phyloP scores from a whole-genome alignment of 2,329 filamentous ascomycete genomes.

The Cladophialophora bantiana region DNA sequence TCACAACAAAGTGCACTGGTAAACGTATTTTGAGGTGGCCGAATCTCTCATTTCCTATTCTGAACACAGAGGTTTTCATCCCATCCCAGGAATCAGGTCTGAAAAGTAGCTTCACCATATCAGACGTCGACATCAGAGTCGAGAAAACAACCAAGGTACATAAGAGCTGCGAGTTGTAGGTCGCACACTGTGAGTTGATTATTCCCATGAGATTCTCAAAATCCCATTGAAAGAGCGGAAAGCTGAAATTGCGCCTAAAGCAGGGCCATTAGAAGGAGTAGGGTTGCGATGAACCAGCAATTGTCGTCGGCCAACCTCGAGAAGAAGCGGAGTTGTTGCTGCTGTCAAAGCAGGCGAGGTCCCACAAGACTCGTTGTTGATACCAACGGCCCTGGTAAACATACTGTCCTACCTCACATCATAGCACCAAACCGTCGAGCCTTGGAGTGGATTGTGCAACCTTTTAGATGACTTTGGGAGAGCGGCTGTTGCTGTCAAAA shows the following conservation, averaged over 20 bases:
- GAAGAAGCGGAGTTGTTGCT: slow-evolving; percentile 47
- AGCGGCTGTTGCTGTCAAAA: slow-evolving; percentile 56
- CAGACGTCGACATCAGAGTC: slow-evolving; percentile 36
- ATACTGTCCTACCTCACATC: slow-evolving; percentile 41
- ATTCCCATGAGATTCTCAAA: slow-evolving; percentile 34
- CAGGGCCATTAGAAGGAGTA: slow-evolving; percentile 49
- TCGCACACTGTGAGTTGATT: slow-evolving; percentile 42
- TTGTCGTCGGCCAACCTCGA: slow-evolving; percentile 56
- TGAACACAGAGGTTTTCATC: slow-evolving; percentile 43
- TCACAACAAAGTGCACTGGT: not conserved
- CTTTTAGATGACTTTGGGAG: slow-evolving; percentile 61
- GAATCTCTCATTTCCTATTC: slow-evolving; percentile 51
- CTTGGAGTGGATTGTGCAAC: slow-evolving; percentile 39
- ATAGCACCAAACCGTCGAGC: slow-evolving; percentile 46
- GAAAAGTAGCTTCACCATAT: slow-evolving; percentile 37
- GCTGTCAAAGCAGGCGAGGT: slow-evolving; percentile 40
- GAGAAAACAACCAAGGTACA: slow-evolving; percentile 42
- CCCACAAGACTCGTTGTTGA: slow-evolving; percentile 42
- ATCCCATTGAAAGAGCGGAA: slow-evolving; percentile 40
- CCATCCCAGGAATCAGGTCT: slow-evolving; percentile 29
- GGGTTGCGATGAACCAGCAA: slow-evolving; percentile 52
- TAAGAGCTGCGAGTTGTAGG: slow-evolving; percentile 43
- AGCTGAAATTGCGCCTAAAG: slow-evolving; percentile 43
- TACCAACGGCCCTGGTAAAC: slow-evolving; percentile 47
- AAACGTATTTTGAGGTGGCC: slow-evolving; percentile 51